phyloP scores from a whole-genome alignment of 176 grass and related monocot genomes.

The Areca catechu region DNA sequence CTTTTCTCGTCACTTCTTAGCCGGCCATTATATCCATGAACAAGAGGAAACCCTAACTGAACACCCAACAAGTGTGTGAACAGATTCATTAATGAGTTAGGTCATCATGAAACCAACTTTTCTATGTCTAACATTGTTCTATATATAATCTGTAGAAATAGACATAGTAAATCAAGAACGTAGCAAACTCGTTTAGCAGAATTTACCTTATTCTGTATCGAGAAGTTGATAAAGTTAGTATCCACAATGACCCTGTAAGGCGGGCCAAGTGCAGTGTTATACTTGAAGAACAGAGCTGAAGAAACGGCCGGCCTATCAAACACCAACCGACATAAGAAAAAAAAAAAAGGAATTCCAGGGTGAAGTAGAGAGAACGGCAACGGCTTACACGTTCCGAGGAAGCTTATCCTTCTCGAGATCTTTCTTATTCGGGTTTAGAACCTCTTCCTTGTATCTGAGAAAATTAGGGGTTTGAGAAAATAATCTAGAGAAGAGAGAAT shows the following conservation, averaged over 20 bases:
- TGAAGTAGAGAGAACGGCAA: not conserved
- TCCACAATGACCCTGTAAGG: slow-evolving; percentile 93
- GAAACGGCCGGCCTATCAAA: slow-evolving; percentile 42
- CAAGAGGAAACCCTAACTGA: too few relatives aligned
- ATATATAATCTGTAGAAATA: not conserved
- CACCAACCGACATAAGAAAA: not conserved
- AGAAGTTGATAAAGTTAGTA: slow-evolving; percentile 98
- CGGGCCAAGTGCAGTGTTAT: slow-evolving; percentile 72
- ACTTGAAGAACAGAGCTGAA: slow-evolving; percentile 80
- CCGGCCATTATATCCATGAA: too few relatives aligned
- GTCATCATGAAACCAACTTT: too few relatives aligned
- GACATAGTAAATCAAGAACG: not conserved
- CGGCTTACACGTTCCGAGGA: slow-evolving; percentile 59
- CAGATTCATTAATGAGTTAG: too few relatives aligned
- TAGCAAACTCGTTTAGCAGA: not conserved
- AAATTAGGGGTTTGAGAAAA: not conserved
- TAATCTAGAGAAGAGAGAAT: not conserved
- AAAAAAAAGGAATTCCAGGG: too few relatives aligned
- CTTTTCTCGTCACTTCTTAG: too few relatives aligned
- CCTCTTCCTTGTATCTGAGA: slow-evolving; percentile 53
- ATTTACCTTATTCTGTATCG: slow-evolving; percentile 77
- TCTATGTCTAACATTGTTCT: too few relatives aligned
- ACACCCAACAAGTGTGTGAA: too few relatives aligned
- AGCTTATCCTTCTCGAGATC: slow-evolving; percentile 61
- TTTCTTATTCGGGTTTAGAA: slow-evolving; percentile 77